Evolutionary conservation across 495 filamentous ascomycete genomes (phyloP).

Genomic region (Penicillium cosmopolitanum): DNA sequence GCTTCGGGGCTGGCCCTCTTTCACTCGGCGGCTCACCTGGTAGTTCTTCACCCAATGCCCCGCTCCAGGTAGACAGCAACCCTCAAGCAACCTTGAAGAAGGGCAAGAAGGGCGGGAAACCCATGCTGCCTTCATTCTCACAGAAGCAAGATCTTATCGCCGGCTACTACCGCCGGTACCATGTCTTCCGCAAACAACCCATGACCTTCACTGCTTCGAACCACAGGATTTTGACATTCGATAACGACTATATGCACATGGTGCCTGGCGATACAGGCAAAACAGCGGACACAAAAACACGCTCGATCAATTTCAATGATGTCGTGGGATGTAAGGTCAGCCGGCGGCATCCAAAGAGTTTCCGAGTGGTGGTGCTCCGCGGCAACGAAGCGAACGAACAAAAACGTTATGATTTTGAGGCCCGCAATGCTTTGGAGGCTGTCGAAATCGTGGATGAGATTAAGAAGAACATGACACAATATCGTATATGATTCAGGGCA

Average conservation of each 20-base stretch:
- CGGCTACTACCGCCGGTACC: conserved; percentile 80
- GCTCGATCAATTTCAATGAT: conserved; percentile 88
- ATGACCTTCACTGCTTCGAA: conserved; percentile 90
- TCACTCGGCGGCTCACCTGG: conserved; percentile 78
- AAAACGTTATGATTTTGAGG: conserved; percentile 97
- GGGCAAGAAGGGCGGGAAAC: conserved; percentile 64
- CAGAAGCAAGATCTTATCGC: conserved; percentile 76
- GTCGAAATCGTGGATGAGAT: conserved; percentile 88
- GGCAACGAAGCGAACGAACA: conserved; percentile 70
- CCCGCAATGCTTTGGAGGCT: conserved; percentile 76
- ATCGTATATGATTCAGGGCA: conserved; percentile 39
- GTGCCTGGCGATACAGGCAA: conserved; percentile 70
- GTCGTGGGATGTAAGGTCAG: conserved; percentile 94
- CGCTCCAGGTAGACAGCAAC: conserved; percentile 59
- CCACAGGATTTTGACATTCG: conserved; percentile 82
- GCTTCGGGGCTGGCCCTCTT: conserved; percentile 80
- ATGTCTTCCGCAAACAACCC: conserved; percentile 88
- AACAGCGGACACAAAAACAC: conserved; percentile 70
- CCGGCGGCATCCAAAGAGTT: conserved; percentile 85
- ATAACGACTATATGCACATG: conserved; percentile 95
- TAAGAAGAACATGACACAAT: conserved; percentile 62
- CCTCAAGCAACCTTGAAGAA: conserved; percentile 57
- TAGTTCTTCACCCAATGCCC: conserved; percentile 78
- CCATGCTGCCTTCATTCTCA: conserved; percentile 73
- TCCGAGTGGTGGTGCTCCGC: conserved; percentile 83